Evolutionary conservation across 192 early-diverging fungal genomes (phyloP).

Genomic region (Oehlia diaphana): DNA sequence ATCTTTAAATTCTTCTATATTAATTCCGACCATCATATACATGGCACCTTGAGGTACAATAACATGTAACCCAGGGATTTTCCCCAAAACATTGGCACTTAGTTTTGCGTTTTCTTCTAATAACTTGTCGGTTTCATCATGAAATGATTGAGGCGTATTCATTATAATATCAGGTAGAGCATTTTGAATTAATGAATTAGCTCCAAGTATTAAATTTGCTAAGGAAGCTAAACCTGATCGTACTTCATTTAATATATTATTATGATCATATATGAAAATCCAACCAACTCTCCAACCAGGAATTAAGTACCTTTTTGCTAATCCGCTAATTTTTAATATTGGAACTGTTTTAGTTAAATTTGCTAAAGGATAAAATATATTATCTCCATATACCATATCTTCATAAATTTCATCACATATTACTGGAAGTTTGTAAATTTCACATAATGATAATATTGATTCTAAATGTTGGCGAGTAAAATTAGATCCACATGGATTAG

Average conservation of each 20-base stretch:
- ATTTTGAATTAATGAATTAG: conserved; percentile 77
- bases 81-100: conserved; percentile 58
- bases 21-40: conserved; percentile 87
- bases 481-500: conserved; percentile 91
- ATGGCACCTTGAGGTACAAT: conserved; percentile 89
- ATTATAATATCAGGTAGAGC: conserved; percentile 78
- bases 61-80: conserved; percentile 70
- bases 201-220: conserved; percentile 76
- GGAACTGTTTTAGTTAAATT: conserved; percentile 80
- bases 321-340: conserved; percentile 77
- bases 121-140: conserved; percentile 65
- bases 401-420: conserved; percentile 93
- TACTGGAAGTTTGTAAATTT: conserved; percentile 75
- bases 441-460: conserved; percentile 70
- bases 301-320: conserved; percentile 88
- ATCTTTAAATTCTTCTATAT: conserved; percentile 67
- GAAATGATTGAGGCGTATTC: conserved; percentile 67
- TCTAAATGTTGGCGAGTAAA: conserved; percentile 72
- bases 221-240: conserved; percentile 72
- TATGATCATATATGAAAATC: conserved; percentile 79
- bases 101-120: conserved; percentile 72
- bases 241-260: conserved; percentile 57
- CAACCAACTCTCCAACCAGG: conserved; percentile 95
- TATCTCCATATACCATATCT: conserved; percentile 75
- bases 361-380: conserved; percentile 66